These are phyloP conservation scores for Murraya koenigii DNA, from an alignment of 345 rosid species.

Conservation along the genomic window DNA sequence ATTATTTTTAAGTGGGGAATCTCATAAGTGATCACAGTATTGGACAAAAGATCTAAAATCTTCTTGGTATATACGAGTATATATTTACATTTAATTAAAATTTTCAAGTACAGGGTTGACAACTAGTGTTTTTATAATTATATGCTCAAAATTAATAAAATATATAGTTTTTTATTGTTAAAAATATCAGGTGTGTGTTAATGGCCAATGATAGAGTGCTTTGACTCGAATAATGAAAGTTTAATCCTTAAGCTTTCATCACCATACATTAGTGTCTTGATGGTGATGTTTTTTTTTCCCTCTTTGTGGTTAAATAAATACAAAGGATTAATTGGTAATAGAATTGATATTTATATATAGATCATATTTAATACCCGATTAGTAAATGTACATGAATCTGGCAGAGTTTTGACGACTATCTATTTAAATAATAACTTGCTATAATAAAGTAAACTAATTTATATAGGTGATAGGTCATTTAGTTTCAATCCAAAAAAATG, in stretches of 20 bases:
- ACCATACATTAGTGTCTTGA: slow-evolving; percentile 7
- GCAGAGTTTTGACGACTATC: neutral
- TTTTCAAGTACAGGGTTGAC: slow-evolving; percentile 17
- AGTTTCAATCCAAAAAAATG: neutral
- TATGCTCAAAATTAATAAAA: too few species aligned
- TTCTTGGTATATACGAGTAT: slow-evolving; percentile 14
- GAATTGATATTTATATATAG: neutral
- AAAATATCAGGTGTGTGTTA: too few species aligned
- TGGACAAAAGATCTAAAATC: slow-evolving; percentile 15
- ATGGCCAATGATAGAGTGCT: slow-evolving; percentile 19
- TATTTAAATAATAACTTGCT: too few species aligned
- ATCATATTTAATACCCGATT: neutral
- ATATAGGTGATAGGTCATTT: neutral
- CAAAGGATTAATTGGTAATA: neutral
- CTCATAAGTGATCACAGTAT: neutral
- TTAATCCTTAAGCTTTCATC: slow-evolving; percentile 22
- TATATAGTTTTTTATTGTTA: too few species aligned
- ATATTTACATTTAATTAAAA: slow-evolving; percentile 8
- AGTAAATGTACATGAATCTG: neutral
- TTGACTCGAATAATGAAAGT: slow-evolving; percentile 32
- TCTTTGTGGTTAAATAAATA: neutral
- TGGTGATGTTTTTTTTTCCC: slow-evolving; percentile 5
- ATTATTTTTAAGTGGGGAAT: slow-evolving; percentile 14
- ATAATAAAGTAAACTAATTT: too few species aligned
- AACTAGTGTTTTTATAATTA: neutral